Base-by-base conservation (phyloP, 2,329 filamentous ascomycete genomes). In the Penicillium sp. region DNA sequence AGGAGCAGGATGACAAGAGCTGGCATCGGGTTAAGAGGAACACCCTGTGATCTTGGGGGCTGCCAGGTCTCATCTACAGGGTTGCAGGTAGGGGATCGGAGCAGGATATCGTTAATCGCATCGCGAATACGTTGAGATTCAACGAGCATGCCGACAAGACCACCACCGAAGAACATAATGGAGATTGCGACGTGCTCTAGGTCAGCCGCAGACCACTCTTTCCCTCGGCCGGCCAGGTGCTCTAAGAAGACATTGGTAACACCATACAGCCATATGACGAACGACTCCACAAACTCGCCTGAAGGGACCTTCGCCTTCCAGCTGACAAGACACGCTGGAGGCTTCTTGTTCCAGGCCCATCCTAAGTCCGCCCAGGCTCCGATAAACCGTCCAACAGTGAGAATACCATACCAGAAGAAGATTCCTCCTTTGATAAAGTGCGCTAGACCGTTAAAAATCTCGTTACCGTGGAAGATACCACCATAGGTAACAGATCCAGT, bases 401-500 rank as follows among this genome's bases (percentile, higher is more conserved):
- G 78, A 21, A 96, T 77, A 9, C 93, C 93, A 61, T 96, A 90
- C 87, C 91, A 95, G 78, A 97, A 91, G 80, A 98, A 98, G 54
- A 97, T 89, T 3, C 90, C 90, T 46, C 93, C 93, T 73, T 98
- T 98, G 74, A 97, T 87, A 79, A 91, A 96, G 71, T 98, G 93
- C 8, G 93, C 93, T 39, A 97, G 81, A 1, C 93, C 91, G 65
- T 87, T 93, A 79, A 93, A 96, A 56, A 97, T 79, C 3, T 81
- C 80, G 21, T 74, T 73, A 6, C 84, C 88, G 71, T 89, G 87
- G 73, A 95, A 95, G 63, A 97, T 89, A 27, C 93, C 90, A 26
- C 87, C 90, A 68, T 90, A 93, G 0, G 91, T 87, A 29, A 90
- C 83, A 37, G 89, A 83, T 5, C 93, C 93, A 4, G 87, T 89